A percentile compares a stretch with the other conserved stretches of the same genome.
Evolutionary conservation across 2,329 filamentous ascomycete genomes (phyloP).

Genomic region (Claviceps cyperi): DNA sequence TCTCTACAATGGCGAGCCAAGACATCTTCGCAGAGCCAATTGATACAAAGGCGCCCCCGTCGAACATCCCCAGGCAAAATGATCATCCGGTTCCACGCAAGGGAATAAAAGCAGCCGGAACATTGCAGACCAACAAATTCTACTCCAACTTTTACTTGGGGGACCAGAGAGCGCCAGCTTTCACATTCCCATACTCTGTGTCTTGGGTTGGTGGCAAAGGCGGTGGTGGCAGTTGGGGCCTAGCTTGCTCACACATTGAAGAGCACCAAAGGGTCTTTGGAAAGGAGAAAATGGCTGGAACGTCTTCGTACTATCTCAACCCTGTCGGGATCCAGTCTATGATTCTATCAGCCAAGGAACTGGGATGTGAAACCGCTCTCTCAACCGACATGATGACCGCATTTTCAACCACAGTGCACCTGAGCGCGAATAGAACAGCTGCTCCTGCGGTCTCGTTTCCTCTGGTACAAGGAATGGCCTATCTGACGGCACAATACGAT

Average conservation of each 20-base stretch:
- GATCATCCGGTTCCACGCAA: constrained; percentile 45
- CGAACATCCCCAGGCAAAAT: constrained; percentile 28
- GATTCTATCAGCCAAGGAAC: constrained; percentile 62
- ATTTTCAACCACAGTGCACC: constrained; percentile 51
- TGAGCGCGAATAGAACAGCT: constrained; percentile 39
- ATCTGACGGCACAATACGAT: constrained; percentile 64
- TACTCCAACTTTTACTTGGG: constrained; percentile 70
- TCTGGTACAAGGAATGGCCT: constrained; percentile 78
- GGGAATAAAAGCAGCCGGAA: constrained; percentile 31
- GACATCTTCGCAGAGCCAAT: constrained; percentile 45
- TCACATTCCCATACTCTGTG: constrained; percentile 62
- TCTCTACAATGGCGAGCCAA: constrained; percentile 14
- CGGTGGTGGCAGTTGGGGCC: constrained; percentile 54
- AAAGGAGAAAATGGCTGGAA: constrained; percentile 36
- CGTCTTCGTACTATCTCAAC: constrained; percentile 61
- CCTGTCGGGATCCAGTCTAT: constrained; percentile 72
- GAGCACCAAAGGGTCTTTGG: constrained; percentile 53
- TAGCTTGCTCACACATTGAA: constrained; percentile 64
- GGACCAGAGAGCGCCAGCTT: constrained; percentile 52
- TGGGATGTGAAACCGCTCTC: constrained; percentile 44
- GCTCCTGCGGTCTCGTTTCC: constrained; percentile 59
- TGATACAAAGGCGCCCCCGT: constrained; percentile 34
- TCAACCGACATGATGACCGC: constrained; percentile 39
- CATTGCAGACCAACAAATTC: constrained; percentile 66
- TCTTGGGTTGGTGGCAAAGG: constrained; percentile 52